phyloP scores from a whole-genome alignment of 2,329 filamentous ascomycete genomes.

The Volutella citrinella region DNA sequence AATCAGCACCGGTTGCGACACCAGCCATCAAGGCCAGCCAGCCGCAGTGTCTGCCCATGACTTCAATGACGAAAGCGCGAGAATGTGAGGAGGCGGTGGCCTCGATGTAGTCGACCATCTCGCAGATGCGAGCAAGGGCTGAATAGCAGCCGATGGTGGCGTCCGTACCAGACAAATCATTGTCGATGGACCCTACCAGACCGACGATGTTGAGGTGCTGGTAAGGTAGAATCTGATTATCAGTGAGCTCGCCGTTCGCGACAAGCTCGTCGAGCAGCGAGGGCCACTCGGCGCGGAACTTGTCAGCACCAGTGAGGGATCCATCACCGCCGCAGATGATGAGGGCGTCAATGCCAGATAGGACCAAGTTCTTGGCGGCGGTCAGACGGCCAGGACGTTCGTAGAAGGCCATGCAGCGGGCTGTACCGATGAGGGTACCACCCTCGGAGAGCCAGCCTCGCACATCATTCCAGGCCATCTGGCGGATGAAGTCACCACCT shows the following conservation, averaged over 20 bases:
- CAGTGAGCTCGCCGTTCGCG: slow-evolving; percentile 64
- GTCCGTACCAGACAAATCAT: slow-evolving; percentile 95
- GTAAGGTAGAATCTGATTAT: slow-evolving; percentile 72
- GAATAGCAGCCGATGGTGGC: slow-evolving; percentile 97
- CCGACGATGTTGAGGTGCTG: slow-evolving; percentile 92
- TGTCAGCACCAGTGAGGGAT: slow-evolving; percentile 91
- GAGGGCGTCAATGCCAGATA: slow-evolving; percentile 89
- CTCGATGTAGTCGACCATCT: slow-evolving; percentile 95
- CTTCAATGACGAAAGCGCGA: slow-evolving; percentile 93
- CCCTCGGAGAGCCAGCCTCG: slow-evolving; percentile 92
- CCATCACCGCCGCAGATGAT: slow-evolving; percentile 98
- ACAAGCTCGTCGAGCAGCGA: slow-evolving; percentile 84
- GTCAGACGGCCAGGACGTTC: slow-evolving; percentile 78
- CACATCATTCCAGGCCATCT: slow-evolving; percentile 91
- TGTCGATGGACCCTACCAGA: slow-evolving; percentile 95
- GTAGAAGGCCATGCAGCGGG: slow-evolving; percentile 88
- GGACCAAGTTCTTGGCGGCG: slow-evolving; percentile 91
- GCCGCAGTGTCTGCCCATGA: slow-evolving; percentile 97
- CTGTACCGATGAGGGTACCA: slow-evolving; percentile 93
- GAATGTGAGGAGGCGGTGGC: slow-evolving; percentile 93
- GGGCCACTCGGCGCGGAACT: slow-evolving; percentile 90
- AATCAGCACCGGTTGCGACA: slow-evolving; percentile 92
- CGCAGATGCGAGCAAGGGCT: slow-evolving; percentile 86
- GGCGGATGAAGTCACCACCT: slow-evolving; percentile 81
- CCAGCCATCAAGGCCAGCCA: slow-evolving; percentile 97